Evolutionary conservation across 208 protist species (phyloP), one percentile per base, ranked within the genome.

Genomic region (Porcisia hertigi): DNA sequence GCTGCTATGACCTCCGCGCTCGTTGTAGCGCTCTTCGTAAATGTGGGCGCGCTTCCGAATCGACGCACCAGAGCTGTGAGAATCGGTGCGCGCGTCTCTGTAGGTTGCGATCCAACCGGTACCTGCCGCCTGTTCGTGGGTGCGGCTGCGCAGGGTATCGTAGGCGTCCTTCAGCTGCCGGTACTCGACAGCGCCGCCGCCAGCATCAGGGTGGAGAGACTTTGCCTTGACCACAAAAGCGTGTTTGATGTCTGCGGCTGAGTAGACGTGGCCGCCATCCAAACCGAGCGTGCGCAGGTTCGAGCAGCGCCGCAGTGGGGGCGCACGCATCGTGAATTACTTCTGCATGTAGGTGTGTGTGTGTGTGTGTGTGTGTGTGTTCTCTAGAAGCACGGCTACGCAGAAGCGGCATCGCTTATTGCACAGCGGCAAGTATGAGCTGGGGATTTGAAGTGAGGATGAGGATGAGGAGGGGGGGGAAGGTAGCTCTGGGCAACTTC

Each of bases 101-200:
- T 69, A 79, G 7, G 59, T 39, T n/a, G 55, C 16, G 0, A 9
- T 20, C 60, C 20, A 39, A 1, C 20, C 43, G 0, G 67, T 36
- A 14, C 30, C 45, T n/a, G 30, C 6, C 49, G 30, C 53, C 18
- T 18, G 6, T 34, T 59, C 41, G 23, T 8, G 36, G 6, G 12
- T 25, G 39, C 36, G 11, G 0, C 30, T 36, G 12, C 59, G 53
- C n/a, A 91, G 74, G 1, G 66, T 66, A 39, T 69, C 69, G 58
- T 88, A 92, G 39, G 83, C 79, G 5, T 75, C 71, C 52, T 79
- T 80, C 30, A 92, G 75, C 73, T 88, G 75, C 4, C 81, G 75
- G 69, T 89, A 87, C 58, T 12, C 25, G 20, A 69, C 65, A 34
- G 81, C 75, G 69, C 69, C 78, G 12, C 88, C 86, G 20, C 88